These are phyloP conservation scores for Spergularia bocconei DNA, from an alignment of 148 eudicot species.

Conservation along the genomic window DNA sequence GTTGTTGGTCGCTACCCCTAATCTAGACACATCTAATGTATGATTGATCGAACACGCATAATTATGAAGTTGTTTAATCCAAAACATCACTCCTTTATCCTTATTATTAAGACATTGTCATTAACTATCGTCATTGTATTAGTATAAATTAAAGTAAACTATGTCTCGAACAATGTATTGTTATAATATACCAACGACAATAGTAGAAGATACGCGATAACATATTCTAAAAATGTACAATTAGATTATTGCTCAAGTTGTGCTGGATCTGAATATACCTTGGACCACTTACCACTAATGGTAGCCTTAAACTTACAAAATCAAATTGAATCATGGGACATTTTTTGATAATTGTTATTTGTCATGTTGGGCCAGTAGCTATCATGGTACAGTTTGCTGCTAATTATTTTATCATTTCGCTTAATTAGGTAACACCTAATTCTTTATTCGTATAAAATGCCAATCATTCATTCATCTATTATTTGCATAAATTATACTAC, in stretches of 20 bases:
- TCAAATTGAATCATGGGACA: constrained; percentile 25
- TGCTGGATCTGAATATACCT: constrained; percentile 28
- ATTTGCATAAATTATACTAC: constrained; percentile 9
- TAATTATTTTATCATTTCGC: neutral
- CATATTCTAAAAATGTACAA: neutral
- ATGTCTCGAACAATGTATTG: neutral
- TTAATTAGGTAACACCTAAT: constrained; percentile 17
- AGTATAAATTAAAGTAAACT: constrained; percentile 1
- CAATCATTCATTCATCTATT: constrained; percentile 24
- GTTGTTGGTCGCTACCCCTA: constrained; percentile 16
- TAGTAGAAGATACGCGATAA: constrained; percentile 28
- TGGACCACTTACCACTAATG: constrained; percentile 38
- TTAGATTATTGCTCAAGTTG: constrained; percentile 13
- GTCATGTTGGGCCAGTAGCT: constrained; percentile 26
- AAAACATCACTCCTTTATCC: neutral
- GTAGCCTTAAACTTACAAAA: constrained; percentile 41
- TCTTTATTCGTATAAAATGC: constrained; percentile 2
- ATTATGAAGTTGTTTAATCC: constrained; percentile 9
- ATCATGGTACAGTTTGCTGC: constrained; percentile 29
- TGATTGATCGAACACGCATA: constrained; percentile 23
- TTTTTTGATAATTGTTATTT: constrained; percentile 11
- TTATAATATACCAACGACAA: constrained; percentile 2
- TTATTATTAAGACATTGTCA: neutral
- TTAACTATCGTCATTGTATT: neutral
- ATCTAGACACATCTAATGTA: constrained; percentile 29